Percentiles rank a stretch among this genome's conserved stretches.
These are phyloP conservation scores for Phytophthora litchii DNA, from an alignment of 352 stramenopile genomes.

Conservation along the genomic window DNA sequence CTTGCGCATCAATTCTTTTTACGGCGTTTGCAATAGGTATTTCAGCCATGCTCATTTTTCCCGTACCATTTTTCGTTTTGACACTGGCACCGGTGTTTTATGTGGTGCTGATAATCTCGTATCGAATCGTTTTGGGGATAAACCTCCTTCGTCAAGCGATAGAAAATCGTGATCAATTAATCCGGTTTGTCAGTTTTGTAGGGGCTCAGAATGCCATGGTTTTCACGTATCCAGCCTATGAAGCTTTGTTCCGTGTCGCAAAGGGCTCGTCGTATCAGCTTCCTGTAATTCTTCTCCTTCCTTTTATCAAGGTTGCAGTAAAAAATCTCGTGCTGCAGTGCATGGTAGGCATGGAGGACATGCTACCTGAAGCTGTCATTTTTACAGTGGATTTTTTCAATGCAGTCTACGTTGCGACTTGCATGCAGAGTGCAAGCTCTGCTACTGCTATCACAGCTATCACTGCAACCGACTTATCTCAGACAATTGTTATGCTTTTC, in stretches of 20 bases:
- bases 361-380: constrained; percentile 27
- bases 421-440: constrained; percentile 30
- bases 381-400: constrained; percentile 38
- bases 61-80: constrained; percentile 25
- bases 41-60: constrained; percentile 20
- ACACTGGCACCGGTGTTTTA: constrained; percentile 21
- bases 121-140: constrained; percentile 14
- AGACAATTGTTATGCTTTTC: constrained; percentile 19
- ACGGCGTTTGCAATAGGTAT: constrained; percentile 9
- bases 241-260: constrained; percentile 13
- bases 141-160: constrained; percentile 13
- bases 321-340: constrained; percentile 26
- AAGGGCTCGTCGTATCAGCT: constrained; percentile 17
- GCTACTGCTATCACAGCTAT: constrained; percentile 12
- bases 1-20: constrained; percentile 8
- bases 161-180: constrained; percentile 10
- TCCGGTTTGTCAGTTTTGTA: constrained; percentile 15
- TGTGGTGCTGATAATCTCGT: constrained; percentile 16
- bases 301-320: constrained; percentile 35
- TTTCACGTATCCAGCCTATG: constrained; percentile 28
- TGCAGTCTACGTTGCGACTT: constrained; percentile 25
- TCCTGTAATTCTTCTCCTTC: constrained; percentile 20
- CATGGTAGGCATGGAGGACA: constrained; percentile 19
- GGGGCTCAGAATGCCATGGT: constrained; percentile 11
- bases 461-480: constrained; percentile 15